These are phyloP conservation scores for Cnidoscolus chayamansa DNA, from an alignment of 441 rosid species.

Conservation along the genomic window DNA sequence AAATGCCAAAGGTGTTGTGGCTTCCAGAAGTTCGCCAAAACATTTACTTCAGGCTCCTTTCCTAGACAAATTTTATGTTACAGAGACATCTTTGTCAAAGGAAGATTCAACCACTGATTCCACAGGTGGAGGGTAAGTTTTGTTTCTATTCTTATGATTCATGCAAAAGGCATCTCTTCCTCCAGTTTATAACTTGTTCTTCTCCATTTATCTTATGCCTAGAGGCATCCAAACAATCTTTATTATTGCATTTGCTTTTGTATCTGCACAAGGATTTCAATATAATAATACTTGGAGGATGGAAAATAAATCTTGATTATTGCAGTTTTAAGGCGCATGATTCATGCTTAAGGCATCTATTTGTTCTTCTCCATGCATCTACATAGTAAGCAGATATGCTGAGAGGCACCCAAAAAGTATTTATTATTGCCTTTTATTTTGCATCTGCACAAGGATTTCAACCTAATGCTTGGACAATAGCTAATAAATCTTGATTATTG, in stretches of 20 bases:
- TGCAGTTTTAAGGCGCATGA: slow-evolving; percentile 59
- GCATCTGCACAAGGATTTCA: too few relatives aligned
- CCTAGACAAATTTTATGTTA: slow-evolving; percentile 44
- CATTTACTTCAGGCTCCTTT: slow-evolving; percentile 22
- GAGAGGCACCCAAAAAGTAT: background rate
- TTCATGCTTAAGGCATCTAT: slow-evolving; percentile 69
- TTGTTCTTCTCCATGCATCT: background rate
- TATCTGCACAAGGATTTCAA: too few relatives aligned
- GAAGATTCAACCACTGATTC: slow-evolving; percentile 31
- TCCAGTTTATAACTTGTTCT: background rate
- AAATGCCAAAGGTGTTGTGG: slow-evolving; percentile 33
- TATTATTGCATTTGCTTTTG: too few relatives aligned
- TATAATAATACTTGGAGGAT: too few relatives aligned
- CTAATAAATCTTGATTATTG: too few relatives aligned
- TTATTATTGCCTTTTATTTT: too few relatives aligned
- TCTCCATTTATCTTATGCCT: background rate
- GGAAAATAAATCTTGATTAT: too few relatives aligned
- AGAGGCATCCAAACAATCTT: background rate
- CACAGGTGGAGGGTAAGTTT: slow-evolving; percentile 36
- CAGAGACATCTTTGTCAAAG: slow-evolving; percentile 49
- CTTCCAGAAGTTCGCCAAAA: slow-evolving; percentile 31
- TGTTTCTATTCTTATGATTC: slow-evolving; percentile 2
- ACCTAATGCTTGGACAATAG: too few relatives aligned
- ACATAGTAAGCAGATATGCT: background rate
- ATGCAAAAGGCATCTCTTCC: background rate